Conservation (phyloP, 2,329 filamentous ascomycete genomes). For the Elsinoe batatas region DNA sequence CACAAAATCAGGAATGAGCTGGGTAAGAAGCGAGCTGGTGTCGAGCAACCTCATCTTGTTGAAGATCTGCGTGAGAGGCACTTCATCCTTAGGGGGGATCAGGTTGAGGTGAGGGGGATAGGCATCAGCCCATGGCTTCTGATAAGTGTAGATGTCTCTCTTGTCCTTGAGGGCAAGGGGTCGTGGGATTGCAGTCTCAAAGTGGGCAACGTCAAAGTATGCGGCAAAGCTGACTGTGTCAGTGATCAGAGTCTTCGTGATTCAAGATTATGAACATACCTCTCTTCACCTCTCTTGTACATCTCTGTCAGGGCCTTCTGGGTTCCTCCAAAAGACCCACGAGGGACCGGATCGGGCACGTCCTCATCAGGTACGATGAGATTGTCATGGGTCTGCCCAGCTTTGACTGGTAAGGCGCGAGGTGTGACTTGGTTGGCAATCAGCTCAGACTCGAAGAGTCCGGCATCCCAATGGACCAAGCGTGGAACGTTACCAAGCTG, state of each 20-base stretch:
- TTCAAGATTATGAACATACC: conserved; percentile 10
- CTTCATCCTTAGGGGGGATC: conserved; percentile 20
- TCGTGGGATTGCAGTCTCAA: conserved; percentile 19
- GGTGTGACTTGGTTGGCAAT: conserved; percentile 11
- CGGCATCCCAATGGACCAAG: conserved; percentile 16
- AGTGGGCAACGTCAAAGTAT: conserved; percentile 19
- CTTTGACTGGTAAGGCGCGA: conserved; percentile 15
- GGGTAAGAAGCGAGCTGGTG: conserved; percentile 19
- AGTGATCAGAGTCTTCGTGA: background rate
- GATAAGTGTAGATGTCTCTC: conserved; percentile 18
- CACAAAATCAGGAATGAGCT: conserved; percentile 19
- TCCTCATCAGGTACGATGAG: conserved; percentile 15
- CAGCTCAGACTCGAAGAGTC: conserved; percentile 18
- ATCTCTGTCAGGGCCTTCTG: conserved; percentile 20
- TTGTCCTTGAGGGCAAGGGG: conserved; percentile 17
- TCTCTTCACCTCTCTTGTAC: conserved; percentile 18
- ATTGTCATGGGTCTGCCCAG: conserved; percentile 15
- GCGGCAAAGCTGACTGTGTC: background rate
- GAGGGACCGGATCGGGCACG: conserved; percentile 13
- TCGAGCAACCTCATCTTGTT: conserved; percentile 21
- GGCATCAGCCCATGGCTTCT: conserved; percentile 17
- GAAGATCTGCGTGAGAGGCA: conserved; percentile 21
- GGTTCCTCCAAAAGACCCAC: conserved; percentile 18
- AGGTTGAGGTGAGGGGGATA: conserved; percentile 25
- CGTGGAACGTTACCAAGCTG: background rate